Base-by-base conservation (phyloP, 1,284 basidiomycete genomes). In the Porphyrellus sp. region DNA sequence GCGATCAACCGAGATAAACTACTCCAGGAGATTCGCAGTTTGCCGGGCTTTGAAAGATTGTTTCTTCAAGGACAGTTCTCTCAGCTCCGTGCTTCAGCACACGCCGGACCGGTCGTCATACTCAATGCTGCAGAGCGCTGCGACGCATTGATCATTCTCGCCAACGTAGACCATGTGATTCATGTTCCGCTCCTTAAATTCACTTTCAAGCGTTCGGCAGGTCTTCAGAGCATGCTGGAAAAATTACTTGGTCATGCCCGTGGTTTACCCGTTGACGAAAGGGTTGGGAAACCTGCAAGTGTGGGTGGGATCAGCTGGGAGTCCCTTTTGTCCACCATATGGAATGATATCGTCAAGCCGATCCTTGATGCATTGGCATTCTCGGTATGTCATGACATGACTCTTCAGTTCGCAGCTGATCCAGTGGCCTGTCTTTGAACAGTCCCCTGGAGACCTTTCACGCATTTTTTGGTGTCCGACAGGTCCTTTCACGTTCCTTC, bases 391-490 rank as follows among this genome's bases (percentile, higher is more conserved):
- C 5, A n/a, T n/a, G 11, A n/a, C 11, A 5, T 16, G 9, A 25
- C 15, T 12, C n/a, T 5, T 8, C 12, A 12, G n/a, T 25, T 39
- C 23, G 24, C 24, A 39, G 12, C 8, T 12, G 20, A n/a, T 25
- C 9, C 23, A 21, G 5, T 16, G 3, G 30, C 4, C 9, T 35
- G 12, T 12, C 6, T 28, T 28, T 15, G 16, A 25, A n/a, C 12
- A 49, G 51, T 37, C 39, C 9, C 35, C 34, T n/a, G 50, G 42
- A 16, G 8, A 48, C 3, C 18, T 49, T 20, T 20, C 24, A 5
- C 56, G 49, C n/a, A 24, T 59, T 18, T 59, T 56, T 38, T 58
- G 57, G 56, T 57, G 56, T 34, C 56, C 56, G 2, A 58, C 56
- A 1, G 57, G 56, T 3, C 52, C 47, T 11, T 55, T 58, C n/a